These are phyloP conservation scores for Penicillium bialowiezense DNA, from an alignment of 495 filamentous ascomycete genomes.

Conservation along the genomic window DNA sequence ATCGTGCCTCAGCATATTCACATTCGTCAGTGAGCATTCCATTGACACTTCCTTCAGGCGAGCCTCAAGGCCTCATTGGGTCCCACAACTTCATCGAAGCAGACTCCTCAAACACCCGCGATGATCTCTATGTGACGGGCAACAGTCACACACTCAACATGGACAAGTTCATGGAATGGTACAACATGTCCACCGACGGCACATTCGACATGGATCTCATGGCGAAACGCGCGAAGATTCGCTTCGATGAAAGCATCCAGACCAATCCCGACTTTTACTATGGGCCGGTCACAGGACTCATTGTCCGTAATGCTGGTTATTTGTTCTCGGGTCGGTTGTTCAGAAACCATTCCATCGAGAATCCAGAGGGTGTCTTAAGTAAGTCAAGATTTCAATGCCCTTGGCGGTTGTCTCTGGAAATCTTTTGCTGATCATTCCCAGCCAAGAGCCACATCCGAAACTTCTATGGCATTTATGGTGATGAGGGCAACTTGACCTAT, in stretches of 20 bases:
- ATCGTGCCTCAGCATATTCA: neutral
- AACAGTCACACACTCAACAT: constrained; percentile 41
- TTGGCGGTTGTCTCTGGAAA: too few relatives aligned
- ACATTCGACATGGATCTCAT: constrained; percentile 39
- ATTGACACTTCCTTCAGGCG: constrained; percentile 13
- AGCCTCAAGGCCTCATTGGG: constrained; percentile 46
- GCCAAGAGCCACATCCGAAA: constrained; percentile 42
- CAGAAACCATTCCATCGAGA: constrained; percentile 44
- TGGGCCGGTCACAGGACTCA: constrained; percentile 45
- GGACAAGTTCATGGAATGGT: constrained; percentile 40
- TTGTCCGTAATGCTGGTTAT: constrained; percentile 47
- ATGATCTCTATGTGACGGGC: constrained; percentile 49
- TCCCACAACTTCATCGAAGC: constrained; percentile 57
- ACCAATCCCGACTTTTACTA: constrained; percentile 56
- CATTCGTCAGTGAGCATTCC: neutral
- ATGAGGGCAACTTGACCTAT: constrained; percentile 38
- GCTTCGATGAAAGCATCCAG: constrained; percentile 45
- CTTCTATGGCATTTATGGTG: constrained; percentile 45
- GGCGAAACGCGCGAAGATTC: constrained; percentile 31
- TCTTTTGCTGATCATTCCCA: constrained; percentile 13
- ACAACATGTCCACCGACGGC: constrained; percentile 33
- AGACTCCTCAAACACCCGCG: constrained; percentile 53
- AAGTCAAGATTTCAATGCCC: constrained; percentile 9
- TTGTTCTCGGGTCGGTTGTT: constrained; percentile 44
- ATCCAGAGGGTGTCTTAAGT: constrained; percentile 43